Evolutionary conservation across 2,329 filamentous ascomycete genomes (phyloP).

Genomic region (Zymoseptoria ardabiliae): DNA sequence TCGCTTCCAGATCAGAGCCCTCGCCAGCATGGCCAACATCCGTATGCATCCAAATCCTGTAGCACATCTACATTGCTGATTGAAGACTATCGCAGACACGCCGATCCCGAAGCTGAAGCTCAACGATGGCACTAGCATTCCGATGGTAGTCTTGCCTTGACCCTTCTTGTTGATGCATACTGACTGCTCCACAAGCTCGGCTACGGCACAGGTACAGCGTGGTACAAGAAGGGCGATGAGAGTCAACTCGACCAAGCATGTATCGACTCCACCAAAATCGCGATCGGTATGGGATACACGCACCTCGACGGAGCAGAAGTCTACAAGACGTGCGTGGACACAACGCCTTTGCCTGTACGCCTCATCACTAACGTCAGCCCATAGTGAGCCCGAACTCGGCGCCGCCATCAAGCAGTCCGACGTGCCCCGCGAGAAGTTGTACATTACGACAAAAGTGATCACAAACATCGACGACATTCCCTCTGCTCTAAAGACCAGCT

Average conservation of each 20-base stretch:
- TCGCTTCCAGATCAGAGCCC: background rate
- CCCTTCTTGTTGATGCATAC: background rate
- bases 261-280: conserved; percentile 51
- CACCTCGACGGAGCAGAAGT: conserved; percentile 70
- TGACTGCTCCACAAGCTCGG: conserved; percentile 45
- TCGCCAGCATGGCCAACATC: conserved; percentile 25
- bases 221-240: conserved; percentile 47
- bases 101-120: conserved; percentile 42
- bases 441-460: conserved; percentile 51
- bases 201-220: conserved; percentile 67
- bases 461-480: conserved; percentile 49
- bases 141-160: conserved; percentile 46
- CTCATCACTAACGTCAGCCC: background rate
- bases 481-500: conserved; percentile 46
- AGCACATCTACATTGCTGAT: background rate
- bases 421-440: conserved; percentile 41
- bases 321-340: conserved; percentile 33
- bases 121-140: conserved; percentile 67
- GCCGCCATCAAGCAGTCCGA: conserved; percentile 38
- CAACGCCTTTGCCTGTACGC: background rate
- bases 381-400: conserved; percentile 43
- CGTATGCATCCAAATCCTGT: conserved; percentile 9
- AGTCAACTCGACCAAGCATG: conserved; percentile 49
- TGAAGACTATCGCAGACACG: conserved; percentile 29
- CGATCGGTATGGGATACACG: conserved; percentile 61